Percentiles rank a stretch among this genome's conserved stretches.
Conservation (phyloP, 805 yeast genomes). For the Saccharomycopsis selenospora region DNA sequence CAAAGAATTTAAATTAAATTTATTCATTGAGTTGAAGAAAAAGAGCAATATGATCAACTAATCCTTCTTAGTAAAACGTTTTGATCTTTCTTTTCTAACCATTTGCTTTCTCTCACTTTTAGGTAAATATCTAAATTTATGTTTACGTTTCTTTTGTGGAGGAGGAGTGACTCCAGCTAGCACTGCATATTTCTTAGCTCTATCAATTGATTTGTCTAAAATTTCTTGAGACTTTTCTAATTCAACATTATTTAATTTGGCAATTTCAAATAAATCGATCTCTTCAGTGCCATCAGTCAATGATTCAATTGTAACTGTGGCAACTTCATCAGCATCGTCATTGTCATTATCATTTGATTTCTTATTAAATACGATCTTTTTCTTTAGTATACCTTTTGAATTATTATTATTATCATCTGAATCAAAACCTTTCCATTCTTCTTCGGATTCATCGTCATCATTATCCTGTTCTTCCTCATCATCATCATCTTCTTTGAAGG, state of each 20-base stretch:
- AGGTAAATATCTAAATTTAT: constrained; percentile 82
- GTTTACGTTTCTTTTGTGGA: constrained; percentile 40
- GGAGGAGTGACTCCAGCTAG: constrained; percentile 21
- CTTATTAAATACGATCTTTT: constrained; percentile 17
- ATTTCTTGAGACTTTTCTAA: constrained; percentile 60
- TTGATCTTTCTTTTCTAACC: constrained; percentile 39
- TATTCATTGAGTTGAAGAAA: constrained; percentile 9
- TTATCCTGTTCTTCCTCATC: constrained; percentile 20
- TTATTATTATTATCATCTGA: constrained; percentile 25
- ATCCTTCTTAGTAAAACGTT: constrained; percentile 23
- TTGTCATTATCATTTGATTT: constrained; percentile 27
- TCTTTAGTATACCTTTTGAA: constrained; percentile 20
- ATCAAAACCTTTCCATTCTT: constrained; percentile 36
- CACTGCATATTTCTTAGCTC: constrained; percentile 63
- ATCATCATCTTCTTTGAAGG: constrained; percentile 20
- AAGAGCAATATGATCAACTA: too few relatives aligned
- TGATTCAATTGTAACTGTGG: constrained; percentile 40
- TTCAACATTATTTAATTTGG: constrained; percentile 66
- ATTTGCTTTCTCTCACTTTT: constrained; percentile 66
- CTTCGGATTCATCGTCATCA: constrained; percentile 22
- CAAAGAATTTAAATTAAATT: constrained; percentile 5
- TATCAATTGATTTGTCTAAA: constrained; percentile 61
- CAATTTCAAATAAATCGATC: constrained; percentile 52
- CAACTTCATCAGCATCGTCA: constrained; percentile 11
- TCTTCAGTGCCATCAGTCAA: constrained; percentile 36